Percentiles rank a stretch among this genome's conserved stretches.
These are phyloP conservation scores for Rhynchospora breviuscula DNA, from an alignment of 176 grass and related monocot genomes.

Conservation along the genomic window DNA sequence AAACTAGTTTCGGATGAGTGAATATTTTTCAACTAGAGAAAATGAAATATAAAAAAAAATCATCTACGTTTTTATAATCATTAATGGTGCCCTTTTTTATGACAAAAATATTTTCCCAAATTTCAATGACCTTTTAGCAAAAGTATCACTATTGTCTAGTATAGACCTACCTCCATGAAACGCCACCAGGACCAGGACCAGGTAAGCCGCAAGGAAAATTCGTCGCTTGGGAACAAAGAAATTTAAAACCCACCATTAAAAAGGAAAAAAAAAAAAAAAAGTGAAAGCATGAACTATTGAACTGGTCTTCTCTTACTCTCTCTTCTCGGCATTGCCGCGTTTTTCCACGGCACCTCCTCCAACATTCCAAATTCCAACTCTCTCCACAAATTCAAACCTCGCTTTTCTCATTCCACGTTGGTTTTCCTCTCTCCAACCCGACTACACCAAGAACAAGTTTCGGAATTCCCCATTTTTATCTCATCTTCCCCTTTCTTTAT, in stretches of 20 bases:
- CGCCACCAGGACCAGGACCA: neutral
- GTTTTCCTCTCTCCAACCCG: constrained; percentile 20
- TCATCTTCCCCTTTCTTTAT: neutral
- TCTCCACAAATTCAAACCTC: constrained; percentile 22
- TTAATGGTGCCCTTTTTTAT: no score
- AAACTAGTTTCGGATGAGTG: no score
- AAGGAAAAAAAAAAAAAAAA: neutral
- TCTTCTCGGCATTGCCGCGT: constrained; percentile 44
- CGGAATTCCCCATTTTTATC: constrained; percentile 6
- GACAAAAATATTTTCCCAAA: neutral
- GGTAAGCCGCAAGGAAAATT: constrained; percentile 8
- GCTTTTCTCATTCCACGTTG: neutral
- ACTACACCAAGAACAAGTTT: neutral
- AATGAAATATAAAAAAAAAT: no score
- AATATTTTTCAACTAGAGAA: no score
- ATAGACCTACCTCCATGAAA: neutral
- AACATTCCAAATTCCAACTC: constrained; percentile 35
- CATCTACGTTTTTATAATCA: no score
- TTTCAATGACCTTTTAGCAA: neutral
- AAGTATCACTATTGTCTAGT: neutral
- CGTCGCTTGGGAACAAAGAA: neutral
- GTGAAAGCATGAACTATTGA: neutral
- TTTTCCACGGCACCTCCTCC: constrained; percentile 40
- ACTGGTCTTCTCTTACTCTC: neutral
- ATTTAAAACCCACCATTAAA: constrained; percentile 10